Evolutionary conservation across 495 filamentous ascomycete genomes (phyloP).

Genomic region (Penicillium salamii): DNA sequence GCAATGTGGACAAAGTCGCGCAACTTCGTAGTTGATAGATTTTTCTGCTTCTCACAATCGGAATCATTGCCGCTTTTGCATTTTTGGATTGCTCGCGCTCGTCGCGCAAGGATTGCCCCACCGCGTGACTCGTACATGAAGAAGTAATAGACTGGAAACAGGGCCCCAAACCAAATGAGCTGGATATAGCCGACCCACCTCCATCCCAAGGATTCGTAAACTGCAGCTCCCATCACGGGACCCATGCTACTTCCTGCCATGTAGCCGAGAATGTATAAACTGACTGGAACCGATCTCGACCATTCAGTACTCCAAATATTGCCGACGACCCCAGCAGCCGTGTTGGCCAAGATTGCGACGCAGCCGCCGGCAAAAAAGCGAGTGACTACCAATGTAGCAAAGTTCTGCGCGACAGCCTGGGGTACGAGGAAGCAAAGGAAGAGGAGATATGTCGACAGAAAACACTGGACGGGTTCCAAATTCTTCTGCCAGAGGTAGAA

Average conservation of each 20-base stretch:
- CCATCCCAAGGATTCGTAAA: constrained; percentile 38
- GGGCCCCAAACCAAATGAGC: constrained; percentile 39
- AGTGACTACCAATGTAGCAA: constrained; percentile 44
- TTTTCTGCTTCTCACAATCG: constrained; percentile 14
- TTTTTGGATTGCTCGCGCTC: constrained; percentile 17
- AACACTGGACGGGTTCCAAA: constrained; percentile 46
- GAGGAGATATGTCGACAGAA: constrained; percentile 39
- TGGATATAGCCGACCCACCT: constrained; percentile 49
- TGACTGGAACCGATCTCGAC: constrained; percentile 39
- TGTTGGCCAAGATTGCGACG: constrained; percentile 43
- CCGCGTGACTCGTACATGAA: constrained; percentile 41
- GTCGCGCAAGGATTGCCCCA: constrained; percentile 32
- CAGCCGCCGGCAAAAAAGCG: constrained; percentile 46
- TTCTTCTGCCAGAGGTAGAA: constrained; percentile 52
- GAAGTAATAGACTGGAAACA: constrained; percentile 36
- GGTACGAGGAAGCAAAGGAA: constrained; percentile 46
- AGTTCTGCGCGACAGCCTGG: constrained; percentile 46
- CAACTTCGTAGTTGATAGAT: constrained; percentile 10
- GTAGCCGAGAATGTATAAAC: constrained; percentile 42
- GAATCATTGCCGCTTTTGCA: constrained; percentile 10
- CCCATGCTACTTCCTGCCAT: constrained; percentile 44
- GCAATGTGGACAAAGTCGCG: constrained; percentile 21
- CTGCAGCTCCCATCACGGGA: constrained; percentile 43
- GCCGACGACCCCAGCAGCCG: constrained; percentile 41
- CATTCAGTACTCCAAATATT: constrained; percentile 44